These are phyloP conservation scores for Kluyveromyces starmeri DNA, from an alignment of 805 yeast genomes.

Conservation along the genomic window DNA sequence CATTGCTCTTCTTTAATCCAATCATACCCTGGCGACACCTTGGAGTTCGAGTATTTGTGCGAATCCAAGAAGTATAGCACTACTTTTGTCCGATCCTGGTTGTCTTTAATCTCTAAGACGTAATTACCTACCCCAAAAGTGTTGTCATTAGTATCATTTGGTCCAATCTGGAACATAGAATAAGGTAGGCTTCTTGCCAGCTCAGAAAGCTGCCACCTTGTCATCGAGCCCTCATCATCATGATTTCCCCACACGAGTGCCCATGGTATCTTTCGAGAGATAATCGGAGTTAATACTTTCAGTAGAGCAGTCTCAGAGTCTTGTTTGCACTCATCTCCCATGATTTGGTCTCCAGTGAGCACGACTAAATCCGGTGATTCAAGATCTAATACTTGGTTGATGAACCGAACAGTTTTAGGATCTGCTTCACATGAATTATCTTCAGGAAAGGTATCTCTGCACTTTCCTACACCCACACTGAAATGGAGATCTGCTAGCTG, in stretches of 20 bases:
- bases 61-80: constrained; percentile 75
- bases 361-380: constrained; percentile 84
- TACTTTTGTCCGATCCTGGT: constrained; percentile 37
- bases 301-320: constrained; percentile 78
- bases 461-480: constrained; percentile 73
- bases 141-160: constrained; percentile 34
- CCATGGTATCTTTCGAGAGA: constrained; percentile 64
- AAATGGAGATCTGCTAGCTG: constrained; percentile 91
- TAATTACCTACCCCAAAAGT: constrained; percentile 84
- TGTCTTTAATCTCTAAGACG: constrained; percentile 41
- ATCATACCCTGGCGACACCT: constrained; percentile 71
- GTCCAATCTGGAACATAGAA: constrained; percentile 54
- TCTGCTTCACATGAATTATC: constrained; percentile 67
- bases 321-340: constrained; percentile 61
- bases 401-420: constrained; percentile 52
- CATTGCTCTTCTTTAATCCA: constrained; percentile 70
- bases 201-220: constrained; percentile 51
- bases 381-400: constrained; percentile 52
- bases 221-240: constrained; percentile 76
- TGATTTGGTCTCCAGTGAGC: constrained; percentile 85
- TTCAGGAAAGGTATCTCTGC: constrained; percentile 65
- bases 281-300: constrained; percentile 65
- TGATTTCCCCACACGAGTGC: constrained; percentile 89
- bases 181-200: constrained; percentile 54
- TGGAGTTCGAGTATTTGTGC: constrained; percentile 64